Base-by-base conservation (phyloP, 257 asterid genomes). In the Rehmannia glutinosa region DNA sequence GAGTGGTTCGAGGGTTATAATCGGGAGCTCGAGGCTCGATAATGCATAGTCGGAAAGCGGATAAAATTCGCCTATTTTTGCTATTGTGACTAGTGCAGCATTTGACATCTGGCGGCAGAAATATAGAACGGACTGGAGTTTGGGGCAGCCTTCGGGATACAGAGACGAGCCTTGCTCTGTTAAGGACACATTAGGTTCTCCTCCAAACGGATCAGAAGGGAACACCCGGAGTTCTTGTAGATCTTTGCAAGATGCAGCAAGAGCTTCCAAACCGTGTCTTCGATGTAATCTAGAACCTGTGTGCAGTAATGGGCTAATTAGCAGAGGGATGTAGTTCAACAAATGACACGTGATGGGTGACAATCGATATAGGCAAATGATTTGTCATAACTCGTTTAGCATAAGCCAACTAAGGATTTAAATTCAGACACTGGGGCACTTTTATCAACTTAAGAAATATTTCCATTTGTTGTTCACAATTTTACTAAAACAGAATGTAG, bases 61-160 rank as follows among this genome's bases (percentile, higher is more conserved):
- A 82, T 78, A 71, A 91, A 67, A 46, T 84, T 73, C 0, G 96
- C 24, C 92, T 79, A 47, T 80, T 91, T 66, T 73, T 83, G 97
- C 96, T 7, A 91, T 88, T 20, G 92, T 59, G 20, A 86, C 32
- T 66, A 91, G 75, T 36, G 95, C 97, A 8, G 88, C 83, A 62
- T 91, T 91, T 45, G 97, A 79, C 97, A 91, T 91, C 82, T 79
- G 92, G 16, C 96, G 89, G 75, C 97, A 88, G 74, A 91, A 91
- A 76, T 91, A 91, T 8, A 88, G 86, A 36, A 91, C 96, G 10
- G 96, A 91, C 47, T 82, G 89, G 64, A 91, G 95, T 70, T 88
- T 86, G 35, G 91, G 95, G 78, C 97, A 91, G 61, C 96, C 96
- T 52, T 84, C 84, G 1, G n/a, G 97, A 88, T 12, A 91, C 92